phyloP scores from a whole-genome alignment of 2,329 filamentous ascomycete genomes.

The Xylariomycetidae sp. region DNA sequence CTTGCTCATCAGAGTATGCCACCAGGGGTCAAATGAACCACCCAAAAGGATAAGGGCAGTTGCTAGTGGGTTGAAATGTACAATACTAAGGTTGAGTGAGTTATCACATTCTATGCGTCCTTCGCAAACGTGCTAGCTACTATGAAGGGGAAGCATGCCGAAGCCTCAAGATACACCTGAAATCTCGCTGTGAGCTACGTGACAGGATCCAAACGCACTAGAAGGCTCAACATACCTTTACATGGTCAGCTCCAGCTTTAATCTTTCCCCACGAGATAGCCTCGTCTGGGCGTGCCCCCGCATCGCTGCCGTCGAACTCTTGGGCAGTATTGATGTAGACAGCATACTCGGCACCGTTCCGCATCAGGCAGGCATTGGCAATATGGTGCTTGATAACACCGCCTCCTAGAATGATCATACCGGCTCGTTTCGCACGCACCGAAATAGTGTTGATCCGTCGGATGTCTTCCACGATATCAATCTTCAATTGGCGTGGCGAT shows the following conservation, averaged over 20 bases:
- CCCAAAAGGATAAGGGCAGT: no score
- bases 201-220: background rate
- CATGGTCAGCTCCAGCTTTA: slow-evolving; percentile 77
- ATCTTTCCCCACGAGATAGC: slow-evolving; percentile 99
- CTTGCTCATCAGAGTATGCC: no score
- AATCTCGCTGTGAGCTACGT: slow-evolving; percentile 7
- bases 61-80: no score
- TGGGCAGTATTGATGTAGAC: slow-evolving; percentile 98
- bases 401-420: slow-evolving; percentile 93
- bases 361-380: slow-evolving; percentile 94
- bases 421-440: slow-evolving; percentile 78
- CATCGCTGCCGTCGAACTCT: slow-evolving; percentile 96
- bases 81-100: no score
- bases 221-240: slow-evolving; percentile 62
- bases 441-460: slow-evolving; percentile 88
- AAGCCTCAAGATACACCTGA: slow-evolving; percentile 61
- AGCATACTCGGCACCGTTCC: slow-evolving; percentile 92
- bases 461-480: slow-evolving; percentile 94
- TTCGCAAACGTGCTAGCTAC: slow-evolving; percentile 65
- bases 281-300: slow-evolving; percentile 90
- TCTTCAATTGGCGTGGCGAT: slow-evolving; percentile 72
- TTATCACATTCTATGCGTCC: slow-evolving; percentile 29
- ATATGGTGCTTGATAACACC: slow-evolving; percentile 98
- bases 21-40: no score
- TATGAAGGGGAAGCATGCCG: slow-evolving; percentile 61